Evolutionary conservation across 306 rosid species (phyloP).

Genomic region (Cicer arietinum): DNA sequence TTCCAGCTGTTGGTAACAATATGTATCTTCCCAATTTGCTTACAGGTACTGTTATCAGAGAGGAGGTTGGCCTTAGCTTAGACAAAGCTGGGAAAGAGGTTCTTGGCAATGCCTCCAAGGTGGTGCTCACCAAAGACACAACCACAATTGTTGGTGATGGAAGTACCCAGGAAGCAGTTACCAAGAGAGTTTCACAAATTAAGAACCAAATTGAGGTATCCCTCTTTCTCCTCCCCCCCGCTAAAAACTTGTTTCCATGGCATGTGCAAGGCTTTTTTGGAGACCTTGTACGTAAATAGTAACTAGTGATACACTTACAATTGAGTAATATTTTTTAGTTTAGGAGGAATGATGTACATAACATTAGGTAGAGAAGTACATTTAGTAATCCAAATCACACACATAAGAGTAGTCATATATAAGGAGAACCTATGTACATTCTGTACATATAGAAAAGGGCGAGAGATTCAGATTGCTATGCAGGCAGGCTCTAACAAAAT

Average conservation of each 20-base stretch:
- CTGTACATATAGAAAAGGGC: neutral
- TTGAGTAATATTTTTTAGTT: neutral
- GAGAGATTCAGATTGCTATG: neutral
- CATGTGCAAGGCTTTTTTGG: neutral
- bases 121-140: slow-evolving; percentile 91
- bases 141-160: slow-evolving; percentile 97
- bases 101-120: slow-evolving; percentile 88
- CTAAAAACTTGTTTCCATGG: neutral
- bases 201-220: slow-evolving; percentile 82
- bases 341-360: neutral
- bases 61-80: slow-evolving; percentile 88
- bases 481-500: slow-evolving; percentile 12
- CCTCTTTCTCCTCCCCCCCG: slow-evolving; percentile 21
- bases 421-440: neutral
- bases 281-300: neutral
- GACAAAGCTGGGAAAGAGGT: slow-evolving; percentile 95
- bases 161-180: slow-evolving; percentile 91
- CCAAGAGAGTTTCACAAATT: slow-evolving; percentile 91
- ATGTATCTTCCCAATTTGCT: slow-evolving; percentile 19
- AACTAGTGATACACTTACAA: neutral
- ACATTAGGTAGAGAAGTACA: neutral
- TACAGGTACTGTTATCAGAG: slow-evolving; percentile 91
- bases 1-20: slow-evolving; percentile 18
- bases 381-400: neutral
- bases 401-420: neutral